Conservation (phyloP, 2,329 filamentous ascomycete species). For the Truncatella angustata region DNA sequence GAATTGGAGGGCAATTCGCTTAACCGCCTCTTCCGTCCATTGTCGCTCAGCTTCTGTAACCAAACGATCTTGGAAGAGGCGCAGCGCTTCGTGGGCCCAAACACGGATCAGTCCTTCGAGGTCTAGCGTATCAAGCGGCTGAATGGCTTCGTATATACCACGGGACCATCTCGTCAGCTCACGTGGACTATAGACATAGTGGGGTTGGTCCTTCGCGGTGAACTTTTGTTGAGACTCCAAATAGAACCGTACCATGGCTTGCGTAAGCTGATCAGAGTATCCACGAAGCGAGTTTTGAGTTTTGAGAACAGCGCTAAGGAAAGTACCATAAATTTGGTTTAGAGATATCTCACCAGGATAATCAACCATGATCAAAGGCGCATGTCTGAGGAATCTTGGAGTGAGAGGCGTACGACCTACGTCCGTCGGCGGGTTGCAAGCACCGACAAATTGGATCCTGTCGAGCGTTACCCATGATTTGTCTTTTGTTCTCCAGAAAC, state of each 20-base stretch:
- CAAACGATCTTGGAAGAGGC: slow-evolving; percentile 95
- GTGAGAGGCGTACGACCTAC: slow-evolving; percentile 94
- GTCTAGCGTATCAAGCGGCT: slow-evolving; percentile 82
- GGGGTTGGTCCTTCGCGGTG: slow-evolving; percentile 93
- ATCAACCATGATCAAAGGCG: slow-evolving; percentile 99
- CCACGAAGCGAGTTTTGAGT: slow-evolving; percentile 93
- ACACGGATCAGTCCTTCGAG: slow-evolving; percentile 93
- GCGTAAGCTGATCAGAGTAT: slow-evolving; percentile 89
- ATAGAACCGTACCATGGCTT: slow-evolving; percentile 97
- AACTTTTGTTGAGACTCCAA: slow-evolving; percentile 92
- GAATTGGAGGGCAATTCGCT: slow-evolving; percentile 80
- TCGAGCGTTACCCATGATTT: slow-evolving; percentile 98
- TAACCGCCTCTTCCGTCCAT: slow-evolving; percentile 90
- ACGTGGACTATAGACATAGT: slow-evolving; percentile 99
- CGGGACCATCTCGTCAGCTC: slow-evolving; percentile 97
- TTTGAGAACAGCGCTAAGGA: slow-evolving; percentile 95
- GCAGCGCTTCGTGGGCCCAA: slow-evolving; percentile 95
- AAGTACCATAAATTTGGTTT: slow-evolving; percentile 96
- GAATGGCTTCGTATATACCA: slow-evolving; percentile 94
- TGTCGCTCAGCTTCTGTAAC: slow-evolving; percentile 90
- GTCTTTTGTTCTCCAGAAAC: slow-evolving; percentile 97
- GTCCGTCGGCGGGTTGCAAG: slow-evolving; percentile 97
- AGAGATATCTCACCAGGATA: slow-evolving; percentile 95
- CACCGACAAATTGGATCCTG: slow-evolving; percentile 97
- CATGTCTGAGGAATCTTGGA: slow-evolving; percentile 89